Conservation (phyloP, 148 eudicot species). For the Talinum fruticosum region DNA sequence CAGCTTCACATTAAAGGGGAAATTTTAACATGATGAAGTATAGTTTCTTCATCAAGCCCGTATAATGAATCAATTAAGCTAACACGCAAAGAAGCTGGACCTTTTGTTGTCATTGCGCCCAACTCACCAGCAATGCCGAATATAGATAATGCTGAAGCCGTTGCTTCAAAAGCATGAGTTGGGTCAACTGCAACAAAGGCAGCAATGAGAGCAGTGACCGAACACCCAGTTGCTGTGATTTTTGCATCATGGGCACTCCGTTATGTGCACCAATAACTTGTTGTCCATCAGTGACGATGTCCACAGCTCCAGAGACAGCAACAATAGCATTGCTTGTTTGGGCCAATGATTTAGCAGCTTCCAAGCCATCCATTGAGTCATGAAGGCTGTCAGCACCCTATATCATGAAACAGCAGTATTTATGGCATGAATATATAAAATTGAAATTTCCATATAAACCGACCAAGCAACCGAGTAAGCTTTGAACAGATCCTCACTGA, state of each 20-base stretch:
- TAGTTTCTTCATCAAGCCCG: conserved; percentile 56
- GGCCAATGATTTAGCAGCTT: conserved; percentile 82
- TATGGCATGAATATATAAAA: not conserved
- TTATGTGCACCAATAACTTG: conserved; percentile 56
- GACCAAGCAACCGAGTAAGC: too few relatives aligned
- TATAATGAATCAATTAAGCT: conserved; percentile 74
- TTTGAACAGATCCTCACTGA: too few relatives aligned
- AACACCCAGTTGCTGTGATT: conserved; percentile 84
- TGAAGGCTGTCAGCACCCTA: conserved; percentile 83
- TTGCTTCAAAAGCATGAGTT: conserved; percentile 67
- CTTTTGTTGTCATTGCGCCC: conserved; percentile 59
- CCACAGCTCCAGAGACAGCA: conserved; percentile 89
- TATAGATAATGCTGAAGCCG: conserved; percentile 68
- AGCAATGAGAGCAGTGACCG: conserved; percentile 84
- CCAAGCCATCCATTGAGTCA: conserved; percentile 73
- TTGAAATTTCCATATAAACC: too few relatives aligned
- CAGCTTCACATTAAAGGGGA: conserved; percentile 3
- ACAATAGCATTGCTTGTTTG: conserved; percentile 50
- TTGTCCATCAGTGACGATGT: conserved; percentile 73
- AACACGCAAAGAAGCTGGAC: conserved; percentile 81
- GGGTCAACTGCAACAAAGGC: conserved; percentile 83
- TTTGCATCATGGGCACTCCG: conserved; percentile 84
- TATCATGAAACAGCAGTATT: not conserved
- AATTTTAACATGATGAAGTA: conserved; percentile 35
- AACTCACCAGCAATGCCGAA: conserved; percentile 82